Percentiles rank a stretch among this genome's conserved stretches.
These are phyloP conservation scores for Effrenium voratum DNA, from an alignment of 73 alveolate genomes.

Conservation along the genomic window DNA sequence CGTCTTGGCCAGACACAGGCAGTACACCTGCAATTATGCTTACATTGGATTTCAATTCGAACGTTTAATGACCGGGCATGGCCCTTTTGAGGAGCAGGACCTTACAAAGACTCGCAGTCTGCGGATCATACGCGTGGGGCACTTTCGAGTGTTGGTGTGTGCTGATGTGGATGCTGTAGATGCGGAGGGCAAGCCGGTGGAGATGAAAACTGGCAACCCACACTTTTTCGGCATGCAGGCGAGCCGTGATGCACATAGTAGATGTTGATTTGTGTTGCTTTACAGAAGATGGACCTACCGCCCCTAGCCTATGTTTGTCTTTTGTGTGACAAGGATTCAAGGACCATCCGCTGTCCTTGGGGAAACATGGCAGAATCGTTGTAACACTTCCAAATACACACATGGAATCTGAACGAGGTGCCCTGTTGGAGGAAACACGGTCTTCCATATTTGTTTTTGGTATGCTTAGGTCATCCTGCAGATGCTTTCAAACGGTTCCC, in stretches of 20 bases:
- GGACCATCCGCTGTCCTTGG: no score
- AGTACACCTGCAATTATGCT: not conserved
- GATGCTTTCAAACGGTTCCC: not conserved
- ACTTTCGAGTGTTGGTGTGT: not conserved
- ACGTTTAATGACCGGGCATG: not conserved
- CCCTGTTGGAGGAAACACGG: no score
- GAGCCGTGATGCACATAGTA: no score
- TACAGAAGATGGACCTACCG: no score
- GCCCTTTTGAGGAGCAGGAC: not conserved
- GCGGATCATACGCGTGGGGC: not conserved
- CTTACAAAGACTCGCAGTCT: not conserved
- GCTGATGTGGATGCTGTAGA: constrained; percentile 7
- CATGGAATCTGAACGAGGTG: no score
- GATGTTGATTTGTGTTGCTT: no score
- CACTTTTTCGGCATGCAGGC: not conserved
- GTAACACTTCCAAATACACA: no score
- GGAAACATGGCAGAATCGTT: no score
- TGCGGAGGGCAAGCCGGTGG: not conserved
- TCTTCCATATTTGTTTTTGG: no score
- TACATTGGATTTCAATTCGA: not conserved
- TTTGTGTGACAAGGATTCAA: no score
- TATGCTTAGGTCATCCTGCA: not conserved
- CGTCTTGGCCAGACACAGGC: not conserved
- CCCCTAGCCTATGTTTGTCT: no score
- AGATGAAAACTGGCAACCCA: not conserved